Evolutionary conservation across 169 alveolate species (phyloP).

Genomic region (Perkinsus chesapeaki): DNA sequence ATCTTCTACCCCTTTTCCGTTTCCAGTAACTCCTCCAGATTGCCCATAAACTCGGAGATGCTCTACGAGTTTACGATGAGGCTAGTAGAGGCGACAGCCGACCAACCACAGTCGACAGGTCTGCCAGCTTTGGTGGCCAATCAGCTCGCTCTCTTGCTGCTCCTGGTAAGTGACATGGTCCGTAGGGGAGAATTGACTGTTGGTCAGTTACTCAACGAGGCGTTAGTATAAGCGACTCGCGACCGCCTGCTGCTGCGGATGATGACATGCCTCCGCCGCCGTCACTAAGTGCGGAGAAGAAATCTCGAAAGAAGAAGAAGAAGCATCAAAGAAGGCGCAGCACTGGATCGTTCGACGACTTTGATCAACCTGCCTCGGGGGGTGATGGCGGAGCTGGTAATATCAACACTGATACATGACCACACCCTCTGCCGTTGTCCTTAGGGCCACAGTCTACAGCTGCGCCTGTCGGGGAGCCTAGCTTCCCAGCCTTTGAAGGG

Average conservation of each 20-base stretch:
- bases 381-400: background rate
- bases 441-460: background rate
- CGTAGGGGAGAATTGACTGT: background rate
- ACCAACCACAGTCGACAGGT: background rate
- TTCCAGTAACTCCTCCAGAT: background rate
- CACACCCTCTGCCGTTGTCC: too few relatives aligned
- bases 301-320: background rate
- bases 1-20: background rate
- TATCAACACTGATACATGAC: background rate
- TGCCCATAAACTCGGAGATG: background rate
- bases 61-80: background rate
- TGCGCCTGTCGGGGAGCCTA: too few relatives aligned
- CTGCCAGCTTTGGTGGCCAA: background rate
- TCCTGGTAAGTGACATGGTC: background rate
- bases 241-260: background rate
- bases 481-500: background rate
- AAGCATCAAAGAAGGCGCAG: background rate
- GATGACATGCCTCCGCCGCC: background rate
- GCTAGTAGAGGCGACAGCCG: background rate
- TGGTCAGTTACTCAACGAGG: background rate
- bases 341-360: background rate
- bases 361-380: background rate
- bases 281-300: background rate
- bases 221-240: background rate
- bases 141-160: background rate